A percentile compares a stretch with the other conserved stretches of the same genome.
Evolutionary conservation across 805 yeast genomes (phyloP).

Genomic region (Lachancea nothofagi): DNA sequence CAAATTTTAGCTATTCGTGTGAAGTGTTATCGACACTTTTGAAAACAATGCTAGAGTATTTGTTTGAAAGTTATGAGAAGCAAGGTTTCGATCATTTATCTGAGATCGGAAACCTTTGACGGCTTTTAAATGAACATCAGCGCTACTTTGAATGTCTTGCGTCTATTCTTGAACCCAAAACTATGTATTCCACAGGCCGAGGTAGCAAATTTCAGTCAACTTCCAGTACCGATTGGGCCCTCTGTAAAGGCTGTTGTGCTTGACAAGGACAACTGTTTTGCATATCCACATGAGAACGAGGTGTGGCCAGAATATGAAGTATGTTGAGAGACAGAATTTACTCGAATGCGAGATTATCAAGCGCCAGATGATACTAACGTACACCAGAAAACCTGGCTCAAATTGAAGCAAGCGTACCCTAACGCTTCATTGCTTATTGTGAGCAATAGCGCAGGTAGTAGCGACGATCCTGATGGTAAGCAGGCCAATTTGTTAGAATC

Average conservation of each 20-base stretch:
- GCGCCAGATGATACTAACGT: no score
- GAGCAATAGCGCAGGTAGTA: constrained; percentile 89
- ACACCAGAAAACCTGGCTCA: constrained; percentile 43
- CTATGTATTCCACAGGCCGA: constrained; percentile 61
- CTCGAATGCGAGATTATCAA: no score
- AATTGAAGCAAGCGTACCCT: constrained; percentile 53
- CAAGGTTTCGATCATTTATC: no score
- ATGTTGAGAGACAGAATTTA: no score
- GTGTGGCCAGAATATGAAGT: constrained; percentile 69
- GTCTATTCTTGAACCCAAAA: constrained; percentile 57
- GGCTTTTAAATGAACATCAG: constrained; percentile 54
- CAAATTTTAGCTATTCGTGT: no score
- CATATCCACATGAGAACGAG: constrained; percentile 70
- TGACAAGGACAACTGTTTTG: constrained; percentile 95
- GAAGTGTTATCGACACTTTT: no score
- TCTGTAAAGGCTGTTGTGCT: constrained; percentile 70
- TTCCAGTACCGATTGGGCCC: constrained; percentile 42
- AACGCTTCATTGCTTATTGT: constrained; percentile 65
- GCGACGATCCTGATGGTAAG: constrained; percentile 53
- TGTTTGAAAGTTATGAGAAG: no score
- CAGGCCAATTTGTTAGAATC: constrained; percentile 62
- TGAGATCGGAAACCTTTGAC: neutral
- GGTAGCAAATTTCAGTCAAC: constrained; percentile 51
- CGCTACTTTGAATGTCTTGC: constrained; percentile 65
- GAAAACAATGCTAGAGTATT: no score